Conservation (phyloP, 192 early-diverging fungal species). For the Coemansia sp. region DNA sequence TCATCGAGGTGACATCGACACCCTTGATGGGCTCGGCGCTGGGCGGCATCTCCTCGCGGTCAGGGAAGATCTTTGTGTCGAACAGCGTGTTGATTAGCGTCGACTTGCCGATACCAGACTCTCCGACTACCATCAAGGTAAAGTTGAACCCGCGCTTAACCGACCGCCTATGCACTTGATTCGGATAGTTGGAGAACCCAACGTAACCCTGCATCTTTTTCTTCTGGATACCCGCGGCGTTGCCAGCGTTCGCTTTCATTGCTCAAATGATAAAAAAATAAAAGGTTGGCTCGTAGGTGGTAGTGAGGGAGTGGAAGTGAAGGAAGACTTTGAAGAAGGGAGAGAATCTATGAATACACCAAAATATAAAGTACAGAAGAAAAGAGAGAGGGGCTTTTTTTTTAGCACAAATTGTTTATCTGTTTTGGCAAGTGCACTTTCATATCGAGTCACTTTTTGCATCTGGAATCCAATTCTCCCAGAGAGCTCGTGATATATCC, state of each 20-base stretch:
- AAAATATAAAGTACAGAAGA: not conserved
- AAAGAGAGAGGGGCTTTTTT: not conserved
- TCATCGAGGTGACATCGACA: conserved; percentile 79
- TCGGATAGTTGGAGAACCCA: conserved; percentile 94
- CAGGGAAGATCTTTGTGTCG: conserved; percentile 84
- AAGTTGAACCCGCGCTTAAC: conserved; percentile 96
- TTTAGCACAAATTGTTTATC: not conserved
- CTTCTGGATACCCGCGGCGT: conserved; percentile 48
- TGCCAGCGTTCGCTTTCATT: conserved; percentile 56
- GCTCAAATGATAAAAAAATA: not conserved
- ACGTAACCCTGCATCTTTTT: conserved; percentile 83
- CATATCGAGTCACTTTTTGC: not conserved
- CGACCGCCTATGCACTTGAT: conserved; percentile 93
- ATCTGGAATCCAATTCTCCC: not conserved
- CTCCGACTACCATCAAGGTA: conserved; percentile 96
- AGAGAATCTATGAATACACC: not conserved
- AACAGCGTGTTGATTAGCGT: conserved; percentile 98
- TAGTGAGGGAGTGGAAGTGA: conserved; percentile 5
- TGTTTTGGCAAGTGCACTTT: not conserved
- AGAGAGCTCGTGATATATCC: not conserved
- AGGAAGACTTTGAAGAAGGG: not conserved
- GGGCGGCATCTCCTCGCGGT: conserved; percentile 73
- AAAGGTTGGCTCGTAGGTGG: conserved; percentile 12
- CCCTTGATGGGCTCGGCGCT: conserved; percentile 71
- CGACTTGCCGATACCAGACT: conserved; percentile 96